Base-by-base conservation (phyloP, 1,139 yeast species). In the Suhomyces bokatorum region DNA sequence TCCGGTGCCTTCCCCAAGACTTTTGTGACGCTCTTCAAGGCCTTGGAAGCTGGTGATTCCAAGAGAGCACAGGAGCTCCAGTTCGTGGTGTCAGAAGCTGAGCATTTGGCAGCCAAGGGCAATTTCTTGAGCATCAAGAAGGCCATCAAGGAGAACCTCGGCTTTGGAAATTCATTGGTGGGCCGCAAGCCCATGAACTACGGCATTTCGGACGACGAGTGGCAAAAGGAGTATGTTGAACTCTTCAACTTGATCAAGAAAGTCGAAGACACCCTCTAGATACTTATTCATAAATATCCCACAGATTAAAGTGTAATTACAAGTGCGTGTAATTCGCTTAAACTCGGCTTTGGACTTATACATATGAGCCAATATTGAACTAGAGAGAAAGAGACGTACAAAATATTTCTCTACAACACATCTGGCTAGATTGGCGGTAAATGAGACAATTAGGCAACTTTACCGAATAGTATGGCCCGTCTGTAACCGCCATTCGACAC, bases 1-100 rank as follows among this genome's bases (percentile, higher is more conserved):
- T 48, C 57, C 15, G 78, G 77, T 30, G 78, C 77, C 2, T 75
- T 64, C 63, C 80, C 80, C 43, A 71, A 73, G 57, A 59, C 70
- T 5, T 66, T 69, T 43, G 54, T 56, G 15, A 47, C 42, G n/a
- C 50, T 61, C 32, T 53, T 57, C 39, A 44, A 52, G 26, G 54
- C 57, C 3, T 58, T 44, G 40, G 53, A 58, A 14, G 46, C 44
- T 20, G 61, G 60, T 3, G 54, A 60, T 31, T 35, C 39, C 15
- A 42, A 49, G 30, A 47, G 45, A 12, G 63, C 65, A 16, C 43
- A 46, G 26, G 44, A 42, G 32, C 51, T 60, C 30, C 65, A 60
- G 41, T 52, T 53, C 27, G 42, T 56, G 8, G 59, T 56, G 26
- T 57, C 57, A 20, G 54, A 56, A 39, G 65, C 58, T 9, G 64